phyloP scores from a whole-genome alignment of 306 rosid genomes.

The Trifolium fragiferum region DNA sequence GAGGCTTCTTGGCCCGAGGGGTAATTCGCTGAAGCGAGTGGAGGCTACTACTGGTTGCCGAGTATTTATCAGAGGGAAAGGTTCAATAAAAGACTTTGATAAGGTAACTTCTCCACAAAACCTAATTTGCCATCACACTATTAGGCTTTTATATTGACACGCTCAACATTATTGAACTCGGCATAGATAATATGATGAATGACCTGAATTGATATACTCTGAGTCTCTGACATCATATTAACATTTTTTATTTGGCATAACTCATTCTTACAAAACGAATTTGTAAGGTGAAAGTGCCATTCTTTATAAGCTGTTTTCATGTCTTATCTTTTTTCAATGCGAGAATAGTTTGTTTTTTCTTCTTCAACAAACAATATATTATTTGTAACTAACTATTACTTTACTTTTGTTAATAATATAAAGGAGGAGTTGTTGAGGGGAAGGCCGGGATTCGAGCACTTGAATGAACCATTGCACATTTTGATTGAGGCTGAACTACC shows the following conservation, averaged over 20 bases:
- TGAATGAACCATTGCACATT: conserved; percentile 89
- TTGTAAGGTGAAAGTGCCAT: too few relatives aligned
- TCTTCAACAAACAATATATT: conserved; percentile 11
- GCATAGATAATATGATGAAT: neutral
- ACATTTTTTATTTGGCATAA: too few relatives aligned
- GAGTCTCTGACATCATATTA: neutral
- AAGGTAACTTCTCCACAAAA: conserved; percentile 46
- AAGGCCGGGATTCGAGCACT: conserved; percentile 91
- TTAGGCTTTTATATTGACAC: neutral
- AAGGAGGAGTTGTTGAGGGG: conserved; percentile 92
- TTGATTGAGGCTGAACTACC: conserved; percentile 93
- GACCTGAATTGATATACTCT: neutral
- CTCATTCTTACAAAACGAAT: neutral
- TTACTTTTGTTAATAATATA: conserved; percentile 31
- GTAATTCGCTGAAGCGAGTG: conserved; percentile 64
- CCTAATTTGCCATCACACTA: neutral
- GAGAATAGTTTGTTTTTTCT: neutral
- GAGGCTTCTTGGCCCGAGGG: conserved; percentile 68
- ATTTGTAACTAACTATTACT: neutral
- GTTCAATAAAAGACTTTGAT: conserved; percentile 60
- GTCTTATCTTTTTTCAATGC: neutral
- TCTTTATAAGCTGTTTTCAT: too few relatives aligned
- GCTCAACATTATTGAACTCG: neutral
- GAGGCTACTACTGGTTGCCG: conserved; percentile 72
- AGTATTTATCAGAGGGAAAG: conserved; percentile 64